A percentile compares a stretch with the other conserved stretches of the same genome.
Evolutionary conservation across 768 basidiomycete species (phyloP).

Genomic region (Lentinus tigrinus): DNA sequence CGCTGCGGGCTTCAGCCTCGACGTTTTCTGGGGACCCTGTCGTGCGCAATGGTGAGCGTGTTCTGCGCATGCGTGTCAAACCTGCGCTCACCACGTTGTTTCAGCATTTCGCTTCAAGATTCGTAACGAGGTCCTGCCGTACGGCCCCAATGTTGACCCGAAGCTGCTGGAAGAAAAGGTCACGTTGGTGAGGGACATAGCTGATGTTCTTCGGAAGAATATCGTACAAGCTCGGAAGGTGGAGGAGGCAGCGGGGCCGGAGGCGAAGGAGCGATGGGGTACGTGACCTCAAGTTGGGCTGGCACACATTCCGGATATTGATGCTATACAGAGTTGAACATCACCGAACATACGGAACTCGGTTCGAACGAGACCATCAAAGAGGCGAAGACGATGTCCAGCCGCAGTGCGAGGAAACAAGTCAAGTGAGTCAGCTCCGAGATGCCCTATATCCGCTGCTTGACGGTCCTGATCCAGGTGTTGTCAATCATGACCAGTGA

Average conservation of each 20-base stretch:
- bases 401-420: slow-evolving; percentile 45
- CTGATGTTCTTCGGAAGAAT: slow-evolving; percentile 72
- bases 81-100: slow-evolving; percentile 10
- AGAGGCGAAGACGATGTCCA: slow-evolving; percentile 50
- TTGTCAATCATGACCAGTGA: slow-evolving; percentile 28
- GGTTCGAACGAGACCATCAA: slow-evolving; percentile 84
- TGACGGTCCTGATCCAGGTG: slow-evolving; percentile 24
- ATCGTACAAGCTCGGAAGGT: slow-evolving; percentile 77
- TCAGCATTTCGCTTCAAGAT: slow-evolving; percentile 76
- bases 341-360: slow-evolving; percentile 82
- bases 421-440: slow-evolving; percentile 13
- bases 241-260: slow-evolving; percentile 28
- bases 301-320: neutral
- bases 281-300: slow-evolving; percentile 21
- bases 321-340: slow-evolving; percentile 55
- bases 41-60: slow-evolving; percentile 23
- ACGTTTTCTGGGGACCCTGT: slow-evolving; percentile 61
- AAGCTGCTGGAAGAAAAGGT: slow-evolving; percentile 52
- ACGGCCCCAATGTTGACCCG: slow-evolving; percentile 42
- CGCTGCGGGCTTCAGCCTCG: slow-evolving; percentile 61
- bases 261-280: slow-evolving; percentile 59
- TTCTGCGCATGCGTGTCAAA: slow-evolving; percentile 3
- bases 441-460: neutral
- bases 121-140: slow-evolving; percentile 52
- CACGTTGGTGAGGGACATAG: slow-evolving; percentile 67